These are phyloP conservation scores for Talaromyces proteolyticus DNA, from an alignment of 495 filamentous ascomycete species.

Conservation along the genomic window DNA sequence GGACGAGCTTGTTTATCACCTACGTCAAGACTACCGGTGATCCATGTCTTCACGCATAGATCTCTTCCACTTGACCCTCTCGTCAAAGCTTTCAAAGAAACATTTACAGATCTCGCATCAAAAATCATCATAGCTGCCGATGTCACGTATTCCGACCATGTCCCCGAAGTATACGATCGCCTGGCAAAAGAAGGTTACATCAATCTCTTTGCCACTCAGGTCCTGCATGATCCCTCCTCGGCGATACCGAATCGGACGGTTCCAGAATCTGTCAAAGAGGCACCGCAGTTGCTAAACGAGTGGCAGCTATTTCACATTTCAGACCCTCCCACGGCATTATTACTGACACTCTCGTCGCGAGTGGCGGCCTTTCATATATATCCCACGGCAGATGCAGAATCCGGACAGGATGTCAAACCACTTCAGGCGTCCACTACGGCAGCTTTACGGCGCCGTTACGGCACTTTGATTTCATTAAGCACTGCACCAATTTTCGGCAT, in stretches of 20 bases:
- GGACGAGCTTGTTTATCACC: conserved; percentile 89
- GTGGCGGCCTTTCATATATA: conserved; percentile 74
- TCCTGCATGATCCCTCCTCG: conserved; percentile 75
- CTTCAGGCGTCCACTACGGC: conserved; percentile 44
- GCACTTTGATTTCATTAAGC: conserved; percentile 72
- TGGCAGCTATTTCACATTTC: conserved; percentile 89
- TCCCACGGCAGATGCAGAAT: conserved; percentile 42
- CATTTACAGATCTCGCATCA: conserved; percentile 54
- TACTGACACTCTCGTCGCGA: conserved; percentile 82
- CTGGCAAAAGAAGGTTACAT: conserved; percentile 60
- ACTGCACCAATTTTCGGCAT: conserved; percentile 84
- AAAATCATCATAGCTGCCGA: conserved; percentile 85
- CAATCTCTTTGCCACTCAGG: conserved; percentile 59
- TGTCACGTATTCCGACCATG: conserved; percentile 72
- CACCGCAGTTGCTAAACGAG: conserved; percentile 49
- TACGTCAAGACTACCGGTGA: conserved; percentile 79
- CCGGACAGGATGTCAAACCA: conserved; percentile 26
- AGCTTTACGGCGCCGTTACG: conserved; percentile 80
- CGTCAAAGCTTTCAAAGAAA: conserved; percentile 56
- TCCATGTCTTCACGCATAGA: conserved; percentile 83
- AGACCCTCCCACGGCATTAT: conserved; percentile 73
- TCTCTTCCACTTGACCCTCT: conserved; percentile 52
- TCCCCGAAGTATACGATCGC: conserved; percentile 43
- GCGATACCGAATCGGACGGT: conserved; percentile 78
- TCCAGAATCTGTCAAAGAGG: conserved; percentile 42